Percentiles rank a stretch among this genome's conserved stretches.
Evolutionary conservation across 2,329 filamentous ascomycete genomes (phyloP).

Genomic region (Scedosporium dehoogii): DNA sequence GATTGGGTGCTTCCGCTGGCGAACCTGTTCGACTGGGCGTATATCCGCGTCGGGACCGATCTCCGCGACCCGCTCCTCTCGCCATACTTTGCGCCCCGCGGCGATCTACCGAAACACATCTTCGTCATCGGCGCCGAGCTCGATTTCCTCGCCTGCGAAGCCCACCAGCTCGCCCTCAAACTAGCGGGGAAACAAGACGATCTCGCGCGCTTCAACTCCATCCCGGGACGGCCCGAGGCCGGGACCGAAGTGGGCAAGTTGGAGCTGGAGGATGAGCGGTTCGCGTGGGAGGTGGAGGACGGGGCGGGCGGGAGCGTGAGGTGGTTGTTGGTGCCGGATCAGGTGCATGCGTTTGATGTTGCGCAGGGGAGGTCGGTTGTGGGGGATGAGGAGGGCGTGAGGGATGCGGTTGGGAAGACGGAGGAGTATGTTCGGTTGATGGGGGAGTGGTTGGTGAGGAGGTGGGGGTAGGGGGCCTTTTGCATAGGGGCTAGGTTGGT

Average conservation of each 20-base stretch:
- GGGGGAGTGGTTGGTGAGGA: slow-evolving; percentile 20
- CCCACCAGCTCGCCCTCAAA: slow-evolving; percentile 11
- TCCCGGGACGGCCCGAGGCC: slow-evolving; percentile 10
- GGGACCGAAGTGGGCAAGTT: slow-evolving; percentile 11
- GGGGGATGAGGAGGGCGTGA: slow-evolving; percentile 17
- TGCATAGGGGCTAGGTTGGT: neutral
- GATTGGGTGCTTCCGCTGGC: slow-evolving; percentile 14
- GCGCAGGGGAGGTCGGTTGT: slow-evolving; percentile 13
- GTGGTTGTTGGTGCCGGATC: slow-evolving; percentile 32
- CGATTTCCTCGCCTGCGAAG: slow-evolving; percentile 21
- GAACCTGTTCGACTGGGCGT: slow-evolving; percentile 22
- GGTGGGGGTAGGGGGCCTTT: slow-evolving; percentile 16
- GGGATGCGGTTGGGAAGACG: slow-evolving; percentile 21
- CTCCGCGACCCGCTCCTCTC: slow-evolving; percentile 22
- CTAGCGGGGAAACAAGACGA: slow-evolving; percentile 12
- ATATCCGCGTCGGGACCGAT: slow-evolving; percentile 20
- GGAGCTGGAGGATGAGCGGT: slow-evolving; percentile 22
- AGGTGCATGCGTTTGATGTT: slow-evolving; percentile 29
- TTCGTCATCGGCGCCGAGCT: slow-evolving; percentile 27
- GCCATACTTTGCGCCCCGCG: slow-evolving; percentile 20
- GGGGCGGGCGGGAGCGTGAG: slow-evolving; percentile 16
- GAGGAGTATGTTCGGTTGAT: slow-evolving; percentile 18
- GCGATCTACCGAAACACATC: slow-evolving; percentile 22
- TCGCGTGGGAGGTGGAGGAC: slow-evolving; percentile 21
- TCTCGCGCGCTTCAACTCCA: neutral